Percentiles rank a stretch among this genome's conserved stretches.
Conservation (phyloP, 768 basidiomycete genomes). For the Termitomyces sp. region DNA sequence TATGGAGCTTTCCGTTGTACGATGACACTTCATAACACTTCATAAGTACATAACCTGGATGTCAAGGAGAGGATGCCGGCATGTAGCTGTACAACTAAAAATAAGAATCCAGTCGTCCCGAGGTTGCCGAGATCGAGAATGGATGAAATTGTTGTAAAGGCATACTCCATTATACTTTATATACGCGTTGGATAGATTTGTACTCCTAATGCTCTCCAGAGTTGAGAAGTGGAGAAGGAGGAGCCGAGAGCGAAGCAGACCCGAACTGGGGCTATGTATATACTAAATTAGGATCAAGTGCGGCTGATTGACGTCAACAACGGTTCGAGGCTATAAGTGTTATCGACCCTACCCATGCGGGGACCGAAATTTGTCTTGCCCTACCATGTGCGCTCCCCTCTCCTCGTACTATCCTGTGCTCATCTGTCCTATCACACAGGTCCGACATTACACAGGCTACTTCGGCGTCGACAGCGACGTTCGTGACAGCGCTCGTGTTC, state of each 20-base stretch:
- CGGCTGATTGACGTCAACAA: constrained; percentile 17
- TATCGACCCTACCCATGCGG: constrained; percentile 17
- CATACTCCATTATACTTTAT: neutral
- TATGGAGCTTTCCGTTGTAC: no score
- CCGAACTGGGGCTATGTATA: neutral
- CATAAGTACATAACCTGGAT: no score
- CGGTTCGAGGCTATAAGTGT: constrained; percentile 6
- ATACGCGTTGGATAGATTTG: neutral
- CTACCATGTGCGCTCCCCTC: constrained; percentile 19
- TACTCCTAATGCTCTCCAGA: no score
- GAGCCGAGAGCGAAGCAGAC: neutral
- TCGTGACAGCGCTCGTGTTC: constrained; percentile 81
- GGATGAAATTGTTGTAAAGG: neutral
- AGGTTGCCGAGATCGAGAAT: no score
- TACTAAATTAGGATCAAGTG: neutral
- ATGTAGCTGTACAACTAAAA: no score
- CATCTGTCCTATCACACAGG: constrained; percentile 21
- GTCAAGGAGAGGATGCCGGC: no score
- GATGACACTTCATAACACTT: no score
- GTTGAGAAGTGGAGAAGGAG: neutral
- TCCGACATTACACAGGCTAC: constrained; percentile 36
- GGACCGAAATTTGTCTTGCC: constrained; percentile 9
- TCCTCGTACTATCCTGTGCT: neutral
- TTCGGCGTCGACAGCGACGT: constrained; percentile 71
- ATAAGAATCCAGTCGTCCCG: neutral